Conservation (phyloP, 1,139 yeast genomes). For the Blastobotrys raffinosifermentans region DNA sequence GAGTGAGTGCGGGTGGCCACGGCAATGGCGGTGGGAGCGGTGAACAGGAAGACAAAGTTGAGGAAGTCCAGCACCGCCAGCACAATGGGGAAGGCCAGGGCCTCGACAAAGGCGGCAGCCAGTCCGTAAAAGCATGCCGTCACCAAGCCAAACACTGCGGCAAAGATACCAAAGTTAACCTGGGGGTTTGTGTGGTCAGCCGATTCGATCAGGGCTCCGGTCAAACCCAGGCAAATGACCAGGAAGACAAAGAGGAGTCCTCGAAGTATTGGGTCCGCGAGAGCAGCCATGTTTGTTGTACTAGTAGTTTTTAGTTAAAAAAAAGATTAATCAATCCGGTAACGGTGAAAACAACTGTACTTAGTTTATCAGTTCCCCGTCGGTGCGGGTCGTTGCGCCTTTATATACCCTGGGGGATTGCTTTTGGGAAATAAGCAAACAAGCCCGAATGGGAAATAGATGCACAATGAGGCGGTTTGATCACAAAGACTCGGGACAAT, state of each 20-base stretch:
- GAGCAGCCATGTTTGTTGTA: conserved; percentile 48
- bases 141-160: conserved; percentile 78
- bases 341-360: no score
- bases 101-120: conserved; percentile 68
- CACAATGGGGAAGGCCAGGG: conserved; percentile 82
- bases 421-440: conserved; percentile 4
- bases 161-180: conserved; percentile 80
- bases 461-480: conserved; percentile 2
- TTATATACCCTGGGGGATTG: neutral
- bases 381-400: neutral
- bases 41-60: conserved; percentile 84
- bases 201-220: conserved; percentile 77
- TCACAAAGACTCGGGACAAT: neutral
- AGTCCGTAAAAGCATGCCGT: conserved; percentile 78
- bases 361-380: no score
- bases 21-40: conserved; percentile 93
- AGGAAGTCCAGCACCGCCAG: conserved; percentile 72
- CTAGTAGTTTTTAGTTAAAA: no score
- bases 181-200: conserved; percentile 57
- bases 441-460: neutral
- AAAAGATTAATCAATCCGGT: no score
- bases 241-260: conserved; percentile 66
- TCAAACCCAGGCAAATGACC: conserved; percentile 72
- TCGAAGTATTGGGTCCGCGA: conserved; percentile 74
- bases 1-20: conserved; percentile 84